Evolutionary conservation across 106 monocot genomes (phyloP).

Genomic region (Hemerocallis citrina): DNA sequence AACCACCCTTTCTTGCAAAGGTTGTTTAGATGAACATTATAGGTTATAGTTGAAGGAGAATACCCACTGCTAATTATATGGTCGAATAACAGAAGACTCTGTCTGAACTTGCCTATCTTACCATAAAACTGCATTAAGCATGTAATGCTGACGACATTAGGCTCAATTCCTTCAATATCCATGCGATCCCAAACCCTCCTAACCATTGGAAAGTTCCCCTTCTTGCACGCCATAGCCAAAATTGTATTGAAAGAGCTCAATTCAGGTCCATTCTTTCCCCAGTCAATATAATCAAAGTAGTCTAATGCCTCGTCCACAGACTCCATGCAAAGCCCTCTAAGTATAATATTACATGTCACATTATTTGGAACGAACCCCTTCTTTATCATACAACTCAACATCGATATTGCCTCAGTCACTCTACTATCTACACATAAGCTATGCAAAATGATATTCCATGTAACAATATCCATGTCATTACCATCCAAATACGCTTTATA

Average conservation of each 20-base stretch:
- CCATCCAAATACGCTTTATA: conserved; percentile 2
- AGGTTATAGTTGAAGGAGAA: conserved; percentile 26
- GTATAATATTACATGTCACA: conserved; percentile 42
- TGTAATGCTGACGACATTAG: conserved; percentile 27
- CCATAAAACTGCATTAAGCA: conserved; percentile 34
- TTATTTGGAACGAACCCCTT: conserved; percentile 25
- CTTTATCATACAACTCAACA: conserved; percentile 17
- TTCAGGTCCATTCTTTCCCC: conserved; percentile 24
- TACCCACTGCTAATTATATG: conserved; percentile 29
- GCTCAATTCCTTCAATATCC: conserved; percentile 22
- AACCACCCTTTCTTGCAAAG: conserved; percentile 28
- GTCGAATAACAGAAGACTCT: conserved; percentile 15
- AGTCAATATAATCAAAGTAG: conserved; percentile 20
- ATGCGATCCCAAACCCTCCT: conserved; percentile 26
- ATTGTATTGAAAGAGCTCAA: conserved; percentile 49
- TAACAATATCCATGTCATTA: conserved; percentile 22
- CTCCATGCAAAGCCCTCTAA: conserved; percentile 48
- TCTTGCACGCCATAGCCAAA: conserved; percentile 41
- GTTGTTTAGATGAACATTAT: conserved; percentile 31
- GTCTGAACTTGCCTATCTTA: conserved; percentile 8
- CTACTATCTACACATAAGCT: conserved; percentile 34
- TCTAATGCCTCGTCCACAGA: conserved; percentile 29
- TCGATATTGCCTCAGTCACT: conserved; percentile 13
- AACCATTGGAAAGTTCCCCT: conserved; percentile 27
- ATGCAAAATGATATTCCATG: conserved; percentile 45